These are phyloP conservation scores for Cercospora canescens DNA, from an alignment of 2,329 filamentous ascomycete species.

Conservation along the genomic window DNA sequence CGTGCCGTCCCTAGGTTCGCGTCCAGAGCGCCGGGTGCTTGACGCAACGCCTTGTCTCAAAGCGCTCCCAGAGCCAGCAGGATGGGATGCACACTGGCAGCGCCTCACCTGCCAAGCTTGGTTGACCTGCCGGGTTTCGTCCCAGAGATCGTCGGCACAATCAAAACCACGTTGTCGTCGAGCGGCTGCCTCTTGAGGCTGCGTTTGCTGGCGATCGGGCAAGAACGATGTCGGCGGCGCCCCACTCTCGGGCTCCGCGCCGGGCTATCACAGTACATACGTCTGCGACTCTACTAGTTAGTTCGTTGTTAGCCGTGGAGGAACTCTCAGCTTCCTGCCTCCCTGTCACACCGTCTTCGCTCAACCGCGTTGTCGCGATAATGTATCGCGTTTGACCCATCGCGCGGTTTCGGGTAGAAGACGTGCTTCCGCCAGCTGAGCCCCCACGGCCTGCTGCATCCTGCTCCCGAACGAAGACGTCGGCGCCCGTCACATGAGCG, in stretches of 20 bases:
- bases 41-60: constrained; percentile 8
- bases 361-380: background rate
- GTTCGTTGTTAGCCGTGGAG: background rate
- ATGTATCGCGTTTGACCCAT: constrained; percentile 13
- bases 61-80: background rate
- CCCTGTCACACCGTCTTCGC: constrained; percentile 5
- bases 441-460: background rate
- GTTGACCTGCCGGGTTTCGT: background rate
- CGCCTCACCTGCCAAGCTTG: background rate
- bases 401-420: background rate
- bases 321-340: background rate
- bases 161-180: constrained; percentile 18
- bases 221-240: background rate
- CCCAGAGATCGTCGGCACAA: constrained; percentile 12
- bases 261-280: background rate
- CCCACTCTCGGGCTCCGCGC: background rate
- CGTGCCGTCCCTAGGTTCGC: background rate
- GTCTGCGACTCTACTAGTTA: too few relatives aligned
- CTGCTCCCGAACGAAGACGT: background rate
- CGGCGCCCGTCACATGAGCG: too few relatives aligned
- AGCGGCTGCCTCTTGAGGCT: constrained; percentile 1
- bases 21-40: constrained; percentile 8
- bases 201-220: constrained; percentile 4
- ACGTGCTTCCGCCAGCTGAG: background rate
- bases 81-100: background rate